A percentile compares a stretch with the other conserved stretches of the same genome.
phyloP scores from a whole-genome alignment of 352 stramenopile genomes.

The Plasmopara muralis region DNA sequence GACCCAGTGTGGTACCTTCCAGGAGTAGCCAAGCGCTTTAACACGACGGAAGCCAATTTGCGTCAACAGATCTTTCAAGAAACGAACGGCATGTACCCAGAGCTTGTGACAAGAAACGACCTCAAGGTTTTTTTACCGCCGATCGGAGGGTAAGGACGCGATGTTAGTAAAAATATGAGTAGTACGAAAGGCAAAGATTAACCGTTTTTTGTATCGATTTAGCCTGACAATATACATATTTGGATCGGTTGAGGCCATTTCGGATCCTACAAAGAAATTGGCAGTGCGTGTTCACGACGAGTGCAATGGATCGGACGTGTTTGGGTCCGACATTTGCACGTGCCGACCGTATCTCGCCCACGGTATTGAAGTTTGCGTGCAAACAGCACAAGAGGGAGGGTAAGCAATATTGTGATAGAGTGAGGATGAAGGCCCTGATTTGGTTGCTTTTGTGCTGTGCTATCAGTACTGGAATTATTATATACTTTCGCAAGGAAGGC shows the following conservation, averaged over 20 bases:
- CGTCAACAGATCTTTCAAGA: slow-evolving; percentile 98
- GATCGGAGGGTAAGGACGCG: slow-evolving; percentile 88
- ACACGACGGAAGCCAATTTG: slow-evolving; percentile 92
- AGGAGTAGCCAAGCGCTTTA: slow-evolving; percentile 97
- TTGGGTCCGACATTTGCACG: slow-evolving; percentile 99
- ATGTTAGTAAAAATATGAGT: not conserved
- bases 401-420: slow-evolving; percentile 17
- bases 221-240: slow-evolving; percentile 98
- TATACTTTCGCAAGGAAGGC: slow-evolving; percentile 99
- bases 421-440: not conserved
- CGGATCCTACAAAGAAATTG: slow-evolving; percentile 95
- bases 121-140: slow-evolving; percentile 98
- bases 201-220: slow-evolving; percentile 2
- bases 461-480: slow-evolving; percentile 89
- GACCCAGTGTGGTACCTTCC: slow-evolving; percentile 99
- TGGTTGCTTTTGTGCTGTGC: slow-evolving; percentile 4
- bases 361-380: slow-evolving; percentile 98
- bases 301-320: slow-evolving; percentile 98
- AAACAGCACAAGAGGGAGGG: slow-evolving; percentile 95
- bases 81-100: slow-evolving; percentile 99
- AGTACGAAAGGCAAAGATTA: not conserved
- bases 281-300: slow-evolving; percentile 98
- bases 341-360: slow-evolving; percentile 98
- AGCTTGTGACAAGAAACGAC: slow-evolving; percentile 97
- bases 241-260: slow-evolving; percentile 94